A percentile compares a stretch with the other conserved stretches of the same genome.
Conservation (phyloP, 2,329 filamentous ascomycete species). For the Fusarium siculi region DNA sequence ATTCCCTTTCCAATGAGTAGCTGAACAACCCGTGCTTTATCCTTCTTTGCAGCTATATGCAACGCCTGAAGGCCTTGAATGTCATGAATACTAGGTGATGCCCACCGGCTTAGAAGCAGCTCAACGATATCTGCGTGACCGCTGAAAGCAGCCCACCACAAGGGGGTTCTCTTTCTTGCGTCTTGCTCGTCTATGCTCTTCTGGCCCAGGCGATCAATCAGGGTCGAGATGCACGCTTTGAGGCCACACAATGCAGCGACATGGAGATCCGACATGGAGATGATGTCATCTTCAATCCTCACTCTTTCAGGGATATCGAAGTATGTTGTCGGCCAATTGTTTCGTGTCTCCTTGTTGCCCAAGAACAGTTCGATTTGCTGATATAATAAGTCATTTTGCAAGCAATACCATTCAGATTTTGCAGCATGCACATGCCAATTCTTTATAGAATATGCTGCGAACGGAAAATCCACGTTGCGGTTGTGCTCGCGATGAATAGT, state of each 20-base stretch:
- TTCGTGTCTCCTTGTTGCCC: background rate
- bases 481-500: background rate
- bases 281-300: background rate
- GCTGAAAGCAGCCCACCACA: conserved; percentile 40
- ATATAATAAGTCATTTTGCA: background rate
- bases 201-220: background rate
- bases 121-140: conserved; percentile 35
- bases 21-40: background rate
- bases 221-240: background rate
- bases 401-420: conserved; percentile 4
- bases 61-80: conserved; percentile 42
- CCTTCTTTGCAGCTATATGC: conserved; percentile 47
- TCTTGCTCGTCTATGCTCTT: background rate
- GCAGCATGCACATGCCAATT: conserved; percentile 23
- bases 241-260: conserved; percentile 26
- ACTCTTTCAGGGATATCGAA: background rate
- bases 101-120: conserved; percentile 40
- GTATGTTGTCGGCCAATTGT: conserved; percentile 5
- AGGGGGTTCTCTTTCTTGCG: background rate
- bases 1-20: conserved; percentile 42
- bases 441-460: conserved; percentile 15
- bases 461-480: conserved; percentile 19
- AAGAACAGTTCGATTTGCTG: conserved; percentile 12
- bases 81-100: conserved; percentile 39
- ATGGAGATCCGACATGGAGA: conserved; percentile 13